phyloP scores from a whole-genome alignment of 371 early-diverging fungal genomes.

The Thermomucor indicae-seudaticae region DNA sequence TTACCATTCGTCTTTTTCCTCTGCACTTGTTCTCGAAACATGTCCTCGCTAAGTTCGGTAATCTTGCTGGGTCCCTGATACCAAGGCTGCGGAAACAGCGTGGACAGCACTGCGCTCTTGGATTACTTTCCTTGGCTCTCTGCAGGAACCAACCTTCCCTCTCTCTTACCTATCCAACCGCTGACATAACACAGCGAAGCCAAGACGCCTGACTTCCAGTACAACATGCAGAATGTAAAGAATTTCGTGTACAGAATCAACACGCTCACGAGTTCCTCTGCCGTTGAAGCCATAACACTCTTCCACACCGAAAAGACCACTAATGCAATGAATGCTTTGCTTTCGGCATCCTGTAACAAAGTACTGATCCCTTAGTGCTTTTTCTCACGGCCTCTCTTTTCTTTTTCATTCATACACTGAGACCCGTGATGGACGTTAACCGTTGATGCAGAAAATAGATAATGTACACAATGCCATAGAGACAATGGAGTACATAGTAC shows the following conservation, averaged over 20 bases:
- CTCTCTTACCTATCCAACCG: conserved; percentile 47
- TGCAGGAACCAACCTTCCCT: conserved; percentile 19
- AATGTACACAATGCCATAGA: conserved; percentile 26
- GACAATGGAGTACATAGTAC: conserved; percentile 44
- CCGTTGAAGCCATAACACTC: conserved; percentile 35
- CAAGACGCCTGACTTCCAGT: conserved; percentile 30
- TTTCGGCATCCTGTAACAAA: conserved; percentile 25
- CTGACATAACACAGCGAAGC: conserved; percentile 28
- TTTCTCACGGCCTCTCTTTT: no score
- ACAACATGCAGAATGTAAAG: conserved; percentile 40
- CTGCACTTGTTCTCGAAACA: conserved; percentile 11
- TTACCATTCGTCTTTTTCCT: conserved; percentile 2
- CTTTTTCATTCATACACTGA: no score
- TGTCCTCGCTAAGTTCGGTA: conserved; percentile 26
- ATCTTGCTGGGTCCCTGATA: conserved; percentile 55
- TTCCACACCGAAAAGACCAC: conserved; percentile 33
- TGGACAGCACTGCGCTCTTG: conserved; percentile 33
- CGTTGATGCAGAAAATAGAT: not conserved
- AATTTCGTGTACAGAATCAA: conserved; percentile 54
- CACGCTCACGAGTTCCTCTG: conserved; percentile 56
- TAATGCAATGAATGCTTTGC: conserved; percentile 23
- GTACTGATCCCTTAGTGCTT: no score
- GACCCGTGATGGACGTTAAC: not conserved
- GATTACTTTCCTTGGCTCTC: not conserved
- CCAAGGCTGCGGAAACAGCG: conserved; percentile 53